A percentile compares a stretch with the other conserved stretches of the same genome.
phyloP scores from a whole-genome alignment of 768 basidiomycete genomes.

The Lactarius trivialis region DNA sequence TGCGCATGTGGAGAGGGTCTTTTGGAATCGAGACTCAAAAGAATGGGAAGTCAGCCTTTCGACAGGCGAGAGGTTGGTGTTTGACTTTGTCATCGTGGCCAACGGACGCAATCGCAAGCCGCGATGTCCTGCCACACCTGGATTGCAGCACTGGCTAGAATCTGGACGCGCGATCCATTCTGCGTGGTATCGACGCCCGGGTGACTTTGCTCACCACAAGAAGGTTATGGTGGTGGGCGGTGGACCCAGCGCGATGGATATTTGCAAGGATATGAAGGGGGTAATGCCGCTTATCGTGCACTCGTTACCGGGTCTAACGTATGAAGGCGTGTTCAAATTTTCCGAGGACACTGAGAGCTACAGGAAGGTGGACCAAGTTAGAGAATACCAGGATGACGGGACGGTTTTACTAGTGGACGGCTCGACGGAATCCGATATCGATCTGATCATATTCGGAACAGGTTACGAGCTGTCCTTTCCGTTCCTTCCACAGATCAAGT shows the following conservation, averaged over 20 bases:
- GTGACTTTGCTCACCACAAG: constrained; percentile 28
- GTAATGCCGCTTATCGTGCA: constrained; percentile 46
- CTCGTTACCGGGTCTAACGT: constrained; percentile 38
- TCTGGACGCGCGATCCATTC: constrained; percentile 54
- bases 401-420: constrained; percentile 56
- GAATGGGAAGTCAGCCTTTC: constrained; percentile 48
- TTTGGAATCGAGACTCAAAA: constrained; percentile 31
- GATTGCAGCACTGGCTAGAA: constrained; percentile 52
- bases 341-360: constrained; percentile 17
- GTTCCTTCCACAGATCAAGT: constrained; percentile 44
- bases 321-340: constrained; percentile 28
- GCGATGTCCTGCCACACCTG: constrained; percentile 52
- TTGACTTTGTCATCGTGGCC: constrained; percentile 65
- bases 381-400: constrained; percentile 38
- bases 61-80: constrained; percentile 33
- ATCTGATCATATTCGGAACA: constrained; percentile 67
- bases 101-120: constrained; percentile 73
- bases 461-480: constrained; percentile 64
- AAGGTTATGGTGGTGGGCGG: constrained; percentile 42
- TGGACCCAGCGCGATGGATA: constrained; percentile 63
- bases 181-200: constrained; percentile 56
- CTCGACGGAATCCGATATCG: constrained; percentile 45
- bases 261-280: constrained; percentile 50
- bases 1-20: constrained; percentile 45
- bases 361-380: constrained; percentile 34